Base-by-base conservation (phyloP, 1,284 basidiomycete species). In the Melampsora allii-populina region DNA sequence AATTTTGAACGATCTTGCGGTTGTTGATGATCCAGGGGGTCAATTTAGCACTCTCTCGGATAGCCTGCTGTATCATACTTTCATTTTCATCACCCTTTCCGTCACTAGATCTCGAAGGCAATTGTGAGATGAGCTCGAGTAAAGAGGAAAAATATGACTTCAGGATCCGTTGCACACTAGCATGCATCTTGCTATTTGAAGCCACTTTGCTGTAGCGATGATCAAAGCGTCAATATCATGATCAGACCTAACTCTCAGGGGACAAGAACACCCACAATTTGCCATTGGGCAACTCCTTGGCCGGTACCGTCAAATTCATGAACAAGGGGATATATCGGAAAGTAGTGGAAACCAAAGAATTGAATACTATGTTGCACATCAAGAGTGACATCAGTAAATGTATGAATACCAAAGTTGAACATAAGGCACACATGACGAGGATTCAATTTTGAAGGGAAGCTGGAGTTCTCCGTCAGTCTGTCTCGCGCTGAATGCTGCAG, bases 311-410 rank as follows among this genome's bases (percentile, higher is more conserved):
- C 79, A 94, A 88, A 73, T 87, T 85, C 12, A 98, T 86, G 1
- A 98, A 87, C 45, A 98, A 86, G 0, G 95, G 95, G 0, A 93
- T 94, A 83, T 92, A 98, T 80, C 88, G 88, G 66, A 99, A 85
- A 0, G 93, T 84, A 1, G 94, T 96, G 14, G 88, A 86, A 42
- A 98, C 85, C 24, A 98, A 86, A 83, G 96, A 96, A 84, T 90
- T 91, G 84, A 95, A 98, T 19, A 95, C 92, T 92, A 76, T 12
- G 45, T 73, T 56, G 27, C 31, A 33, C 5, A 2, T 31, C 17
- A 17, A 36, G n/a, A 10, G 17, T 24, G 72, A 14, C 17, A 19
- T 10, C 17, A 61, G 53, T 14, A 67, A 6, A 36, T 36, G 21
- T 50, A 29, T 24, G 71, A 61, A 61, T 29, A 9, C 59, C 14